These are phyloP conservation scores for Pterocarpus macrocarpus DNA, from an alignment of 306 rosid genomes.

Conservation along the genomic window DNA sequence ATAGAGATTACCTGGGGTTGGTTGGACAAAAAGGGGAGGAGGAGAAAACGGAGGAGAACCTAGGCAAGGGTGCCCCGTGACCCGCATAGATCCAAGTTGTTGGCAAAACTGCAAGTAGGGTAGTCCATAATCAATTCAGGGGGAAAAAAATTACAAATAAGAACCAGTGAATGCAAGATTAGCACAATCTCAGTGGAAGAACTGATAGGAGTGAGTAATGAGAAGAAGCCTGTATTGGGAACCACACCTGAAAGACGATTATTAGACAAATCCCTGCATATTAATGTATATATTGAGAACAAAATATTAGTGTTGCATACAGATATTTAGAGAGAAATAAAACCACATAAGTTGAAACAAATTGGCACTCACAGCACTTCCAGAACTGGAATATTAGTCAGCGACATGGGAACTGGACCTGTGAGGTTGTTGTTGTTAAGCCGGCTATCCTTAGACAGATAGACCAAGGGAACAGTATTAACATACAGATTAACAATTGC, in stretches of 20 bases:
- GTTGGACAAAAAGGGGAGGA: constrained; percentile 87
- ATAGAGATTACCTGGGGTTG: constrained; percentile 68
- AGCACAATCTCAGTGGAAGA: constrained; percentile 25
- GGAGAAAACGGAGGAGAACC: constrained; percentile 94
- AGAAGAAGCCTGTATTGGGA: constrained; percentile 88
- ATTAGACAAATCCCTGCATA: constrained; percentile 81
- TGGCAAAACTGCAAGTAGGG: constrained; percentile 73
- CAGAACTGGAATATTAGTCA: constrained; percentile 78
- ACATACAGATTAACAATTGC: background rate
- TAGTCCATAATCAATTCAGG: constrained; percentile 21
- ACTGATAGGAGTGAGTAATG: constrained; percentile 89
- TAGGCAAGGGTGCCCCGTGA: constrained; percentile 87
- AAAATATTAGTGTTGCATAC: constrained; percentile 5
- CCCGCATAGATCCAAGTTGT: constrained; percentile 84
- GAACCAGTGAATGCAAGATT: constrained; percentile 19
- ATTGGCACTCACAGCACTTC: constrained; percentile 79
- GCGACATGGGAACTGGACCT: constrained; percentile 81
- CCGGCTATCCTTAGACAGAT: constrained; percentile 76
- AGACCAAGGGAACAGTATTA: constrained; percentile 40
- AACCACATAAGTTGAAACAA: background rate
- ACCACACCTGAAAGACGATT: constrained; percentile 76
- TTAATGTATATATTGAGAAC: constrained; percentile 3
- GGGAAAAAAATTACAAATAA: background rate
- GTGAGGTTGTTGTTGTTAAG: constrained; percentile 84
- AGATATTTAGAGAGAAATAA: constrained; percentile 3